Evolutionary conservation across 2,329 filamentous ascomycete species (phyloP).

Genomic region (Lecanicillium sp.): DNA sequence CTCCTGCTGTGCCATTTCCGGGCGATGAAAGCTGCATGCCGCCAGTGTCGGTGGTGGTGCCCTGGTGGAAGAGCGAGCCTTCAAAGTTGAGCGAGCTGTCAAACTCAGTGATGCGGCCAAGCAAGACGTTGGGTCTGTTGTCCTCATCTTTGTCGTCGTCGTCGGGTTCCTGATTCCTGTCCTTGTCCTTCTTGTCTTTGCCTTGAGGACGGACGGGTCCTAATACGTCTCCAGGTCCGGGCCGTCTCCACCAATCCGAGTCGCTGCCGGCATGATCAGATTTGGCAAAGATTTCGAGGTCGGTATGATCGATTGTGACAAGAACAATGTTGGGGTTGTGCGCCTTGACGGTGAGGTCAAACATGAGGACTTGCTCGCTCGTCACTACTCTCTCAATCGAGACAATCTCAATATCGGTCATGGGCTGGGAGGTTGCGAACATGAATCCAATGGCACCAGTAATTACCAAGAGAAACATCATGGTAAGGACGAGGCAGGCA

Average conservation of each 20-base stretch:
- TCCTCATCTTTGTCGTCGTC: slow-evolving; percentile 53
- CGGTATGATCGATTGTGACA: slow-evolving; percentile 77
- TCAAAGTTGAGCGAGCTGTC: slow-evolving; percentile 87
- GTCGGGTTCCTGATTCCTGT: slow-evolving; percentile 32
- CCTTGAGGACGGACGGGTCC: slow-evolving; percentile 19
- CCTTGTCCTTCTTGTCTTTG: slow-evolving; percentile 22
- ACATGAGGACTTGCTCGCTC: slow-evolving; percentile 90
- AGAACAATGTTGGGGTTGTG: slow-evolving; percentile 91
- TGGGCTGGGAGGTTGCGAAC: slow-evolving; percentile 83
- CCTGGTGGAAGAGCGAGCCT: slow-evolving; percentile 76
- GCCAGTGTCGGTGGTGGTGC: slow-evolving; percentile 66
- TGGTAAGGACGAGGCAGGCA: slow-evolving; percentile 77
- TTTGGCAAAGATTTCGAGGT: slow-evolving; percentile 91
- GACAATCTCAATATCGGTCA: slow-evolving; percentile 70
- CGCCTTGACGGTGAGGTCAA: slow-evolving; percentile 82
- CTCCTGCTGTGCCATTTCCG: slow-evolving; percentile 83
- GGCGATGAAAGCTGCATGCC: slow-evolving; percentile 77
- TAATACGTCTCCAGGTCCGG: background rate
- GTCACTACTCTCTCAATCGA: slow-evolving; percentile 86
- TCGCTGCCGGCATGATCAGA: slow-evolving; percentile 78
- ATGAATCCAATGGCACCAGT: slow-evolving; percentile 85
- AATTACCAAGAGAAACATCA: slow-evolving; percentile 74
- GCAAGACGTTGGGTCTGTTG: slow-evolving; percentile 67
- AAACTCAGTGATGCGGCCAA: slow-evolving; percentile 83
- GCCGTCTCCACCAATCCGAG: slow-evolving; percentile 51